These are phyloP conservation scores for Sporodiniella umbellata DNA, from an alignment of 371 early-diverging fungal species.

Conservation along the genomic window DNA sequence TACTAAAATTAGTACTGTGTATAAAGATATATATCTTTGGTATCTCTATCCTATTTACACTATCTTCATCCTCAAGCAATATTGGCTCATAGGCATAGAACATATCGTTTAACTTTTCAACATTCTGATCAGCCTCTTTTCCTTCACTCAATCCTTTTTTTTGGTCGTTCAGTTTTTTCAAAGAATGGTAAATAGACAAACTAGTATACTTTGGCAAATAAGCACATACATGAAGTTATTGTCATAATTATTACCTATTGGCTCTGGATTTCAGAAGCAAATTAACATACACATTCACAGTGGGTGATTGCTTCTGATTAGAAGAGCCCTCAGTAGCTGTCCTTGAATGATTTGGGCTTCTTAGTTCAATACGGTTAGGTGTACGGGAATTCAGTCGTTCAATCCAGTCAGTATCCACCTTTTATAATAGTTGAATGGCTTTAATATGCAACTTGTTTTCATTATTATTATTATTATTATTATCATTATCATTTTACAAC, in stretches of 20 bases:
- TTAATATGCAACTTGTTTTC: neutral
- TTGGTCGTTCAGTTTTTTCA: neutral
- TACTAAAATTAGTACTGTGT: too few relatives aligned
- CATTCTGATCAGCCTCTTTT: slow-evolving; percentile 23
- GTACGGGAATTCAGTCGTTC: slow-evolving; percentile 23
- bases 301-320: slow-evolving; percentile 42
- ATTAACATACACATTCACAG: slow-evolving; percentile 42
- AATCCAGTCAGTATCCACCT: slow-evolving; percentile 48
- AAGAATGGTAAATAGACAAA: slow-evolving; percentile 3
- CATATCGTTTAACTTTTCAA: slow-evolving; percentile 18
- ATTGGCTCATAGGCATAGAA: slow-evolving; percentile 15
- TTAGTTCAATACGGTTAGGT: slow-evolving; percentile 8
- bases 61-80: slow-evolving; percentile 2
- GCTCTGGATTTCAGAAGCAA: slow-evolving; percentile 28
- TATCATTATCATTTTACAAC: slow-evolving; percentile 37
- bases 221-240: neutral
- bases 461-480: neutral
- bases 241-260: slow-evolving; percentile 10
- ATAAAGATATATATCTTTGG: too few relatives aligned
- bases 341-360: slow-evolving; percentile 21
- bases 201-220: slow-evolving; percentile 1
- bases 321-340: slow-evolving; percentile 3
- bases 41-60: too few relatives aligned
- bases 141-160: slow-evolving; percentile 24
- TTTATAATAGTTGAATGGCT: neutral